phyloP scores from a whole-genome alignment of 2,329 filamentous ascomycete genomes.

The Penicillium sp. region DNA sequence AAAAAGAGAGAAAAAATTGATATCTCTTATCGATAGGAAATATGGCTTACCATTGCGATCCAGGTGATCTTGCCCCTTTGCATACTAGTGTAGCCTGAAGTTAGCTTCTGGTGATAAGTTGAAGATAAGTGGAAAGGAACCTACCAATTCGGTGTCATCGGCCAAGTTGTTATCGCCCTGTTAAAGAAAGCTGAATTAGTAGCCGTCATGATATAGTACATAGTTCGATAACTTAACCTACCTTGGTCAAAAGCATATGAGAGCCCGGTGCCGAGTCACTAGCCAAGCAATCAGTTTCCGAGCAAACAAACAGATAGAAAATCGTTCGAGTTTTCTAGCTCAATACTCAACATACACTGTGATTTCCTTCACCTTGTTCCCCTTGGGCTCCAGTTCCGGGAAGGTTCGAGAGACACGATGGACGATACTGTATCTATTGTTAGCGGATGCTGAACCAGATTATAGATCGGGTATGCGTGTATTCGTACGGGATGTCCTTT shows the following conservation, averaged over 20 bases:
- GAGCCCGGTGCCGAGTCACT: slow-evolving; percentile 28
- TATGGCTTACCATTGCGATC: slow-evolving; percentile 77
- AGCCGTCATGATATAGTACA: background rate
- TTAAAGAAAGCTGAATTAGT: background rate
- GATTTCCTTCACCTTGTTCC: slow-evolving; percentile 37
- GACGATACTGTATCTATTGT: slow-evolving; percentile 62
- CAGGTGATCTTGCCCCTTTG: slow-evolving; percentile 81
- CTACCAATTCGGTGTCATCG: slow-evolving; percentile 75
- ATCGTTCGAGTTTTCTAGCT: too few species aligned
- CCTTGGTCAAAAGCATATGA: slow-evolving; percentile 76
- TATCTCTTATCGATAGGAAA: slow-evolving; percentile 45
- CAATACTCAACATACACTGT: slow-evolving; percentile 25
- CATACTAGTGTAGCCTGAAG: slow-evolving; percentile 34
- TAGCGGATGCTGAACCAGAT: background rate
- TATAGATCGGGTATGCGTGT: background rate
- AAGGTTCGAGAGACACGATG: slow-evolving; percentile 80
- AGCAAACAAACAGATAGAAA: too few species aligned
- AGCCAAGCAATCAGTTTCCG: slow-evolving; percentile 2
- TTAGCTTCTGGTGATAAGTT: background rate
- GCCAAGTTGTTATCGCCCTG: slow-evolving; percentile 88
- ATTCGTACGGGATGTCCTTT: slow-evolving; percentile 75
- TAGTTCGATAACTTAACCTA: background rate
- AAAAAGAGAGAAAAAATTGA: too few species aligned
- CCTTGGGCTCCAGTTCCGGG: slow-evolving; percentile 44
- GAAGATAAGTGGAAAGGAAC: slow-evolving; percentile 52